phyloP scores from a whole-genome alignment of 306 rosid species.

The Dicorynia guianensis region DNA sequence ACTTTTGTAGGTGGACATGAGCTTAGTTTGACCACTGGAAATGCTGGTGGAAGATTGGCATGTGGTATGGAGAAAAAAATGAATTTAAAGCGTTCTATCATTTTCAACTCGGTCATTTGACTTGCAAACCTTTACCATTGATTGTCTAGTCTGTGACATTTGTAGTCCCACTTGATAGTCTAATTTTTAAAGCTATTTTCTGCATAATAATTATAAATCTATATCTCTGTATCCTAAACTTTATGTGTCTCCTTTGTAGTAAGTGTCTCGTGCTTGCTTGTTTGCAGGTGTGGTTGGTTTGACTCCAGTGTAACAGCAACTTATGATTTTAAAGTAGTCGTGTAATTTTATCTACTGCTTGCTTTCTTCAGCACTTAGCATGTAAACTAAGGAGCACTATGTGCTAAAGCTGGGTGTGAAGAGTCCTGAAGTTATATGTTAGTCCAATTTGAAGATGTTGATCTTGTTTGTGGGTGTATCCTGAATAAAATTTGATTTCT shows the following conservation, averaged over 20 bases:
- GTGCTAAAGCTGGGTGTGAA: constrained; percentile 23
- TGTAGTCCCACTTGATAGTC: background rate
- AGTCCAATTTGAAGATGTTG: background rate
- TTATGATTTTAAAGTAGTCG: constrained; percentile 5
- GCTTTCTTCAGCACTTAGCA: constrained; percentile 16
- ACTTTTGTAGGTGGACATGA: constrained; percentile 75
- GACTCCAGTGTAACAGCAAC: constrained; percentile 58
- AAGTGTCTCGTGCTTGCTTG: constrained; percentile 4
- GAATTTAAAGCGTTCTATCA: constrained; percentile 7
- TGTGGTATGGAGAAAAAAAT: constrained; percentile 60
- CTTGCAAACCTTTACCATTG: background rate
- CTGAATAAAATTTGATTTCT: constrained; percentile 35
- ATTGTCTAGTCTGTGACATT: background rate
- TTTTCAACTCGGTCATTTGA: background rate
- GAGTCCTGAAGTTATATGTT: background rate
- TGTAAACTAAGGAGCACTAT: constrained; percentile 36
- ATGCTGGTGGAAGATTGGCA: constrained; percentile 92
- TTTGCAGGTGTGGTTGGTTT: constrained; percentile 73
- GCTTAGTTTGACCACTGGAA: constrained; percentile 78
- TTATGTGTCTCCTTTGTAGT: background rate
- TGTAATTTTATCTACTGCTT: constrained; percentile 21
- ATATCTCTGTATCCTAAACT: background rate
- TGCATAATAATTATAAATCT: background rate
- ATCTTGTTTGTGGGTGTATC: background rate
- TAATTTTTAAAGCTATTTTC: background rate